Conservation (phyloP, 2,329 filamentous ascomycete species). For the Hymenoscyphus salicellus region DNA sequence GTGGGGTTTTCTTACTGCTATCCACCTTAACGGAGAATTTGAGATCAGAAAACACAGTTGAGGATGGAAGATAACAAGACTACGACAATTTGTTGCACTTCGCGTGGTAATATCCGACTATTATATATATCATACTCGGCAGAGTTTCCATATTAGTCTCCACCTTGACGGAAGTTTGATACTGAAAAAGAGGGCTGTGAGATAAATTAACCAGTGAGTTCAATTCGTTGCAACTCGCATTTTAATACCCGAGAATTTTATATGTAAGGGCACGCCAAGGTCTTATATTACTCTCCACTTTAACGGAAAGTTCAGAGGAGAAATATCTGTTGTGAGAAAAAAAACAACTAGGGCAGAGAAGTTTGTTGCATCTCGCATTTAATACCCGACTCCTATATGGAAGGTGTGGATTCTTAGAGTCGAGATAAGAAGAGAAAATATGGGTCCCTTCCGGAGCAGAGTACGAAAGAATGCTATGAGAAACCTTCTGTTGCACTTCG, state of each 20-base stretch:
- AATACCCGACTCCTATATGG: neutral
- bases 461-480: neutral
- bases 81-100: neutral
- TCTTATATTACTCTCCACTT: no score
- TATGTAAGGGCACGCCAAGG: neutral
- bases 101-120: neutral
- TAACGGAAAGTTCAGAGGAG: no score
- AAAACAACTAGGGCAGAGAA: neutral
- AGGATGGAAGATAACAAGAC: neutral
- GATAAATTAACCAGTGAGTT: no score
- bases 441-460: neutral
- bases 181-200: no score
- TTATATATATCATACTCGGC: neutral
- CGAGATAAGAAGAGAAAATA: neutral
- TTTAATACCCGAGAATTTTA: neutral
- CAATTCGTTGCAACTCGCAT: neutral
- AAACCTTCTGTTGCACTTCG: neutral
- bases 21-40: neutral
- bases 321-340: neutral
- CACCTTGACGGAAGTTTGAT: no score
- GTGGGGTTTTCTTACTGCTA: neutral
- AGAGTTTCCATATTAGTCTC: no score
- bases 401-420: neutral
- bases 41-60: neutral
- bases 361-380: slow-evolving; percentile 1